phyloP scores from a whole-genome alignment of 805 yeast genomes.

The Cyberlindnera xishuangbannaensis region DNA sequence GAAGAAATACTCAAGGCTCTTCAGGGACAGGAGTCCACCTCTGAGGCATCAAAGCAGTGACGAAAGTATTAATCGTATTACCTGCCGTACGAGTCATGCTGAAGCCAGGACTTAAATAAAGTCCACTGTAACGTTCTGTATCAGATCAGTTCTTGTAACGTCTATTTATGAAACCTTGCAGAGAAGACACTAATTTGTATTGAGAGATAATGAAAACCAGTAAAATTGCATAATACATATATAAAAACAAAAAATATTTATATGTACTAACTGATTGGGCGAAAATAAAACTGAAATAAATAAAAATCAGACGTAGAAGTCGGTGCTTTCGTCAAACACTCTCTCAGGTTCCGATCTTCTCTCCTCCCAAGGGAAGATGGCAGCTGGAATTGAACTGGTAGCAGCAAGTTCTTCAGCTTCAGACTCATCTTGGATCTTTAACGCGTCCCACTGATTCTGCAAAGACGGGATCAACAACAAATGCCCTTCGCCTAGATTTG shows the following conservation, averaged over 20 bases:
- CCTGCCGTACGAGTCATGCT: too few relatives aligned
- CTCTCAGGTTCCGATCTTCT: slow-evolving; percentile 13
- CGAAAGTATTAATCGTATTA: too few relatives aligned
- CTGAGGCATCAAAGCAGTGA: too few relatives aligned
- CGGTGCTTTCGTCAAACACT: slow-evolving; percentile 13
- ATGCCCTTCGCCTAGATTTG: slow-evolving; percentile 13
- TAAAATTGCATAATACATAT: not conserved
- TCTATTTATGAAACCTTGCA: too few relatives aligned
- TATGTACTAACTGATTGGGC: too few relatives aligned
- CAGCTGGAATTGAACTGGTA: slow-evolving; percentile 1
- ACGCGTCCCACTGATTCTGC: slow-evolving; percentile 12
- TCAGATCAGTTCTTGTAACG: too few relatives aligned
- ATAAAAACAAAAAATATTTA: not conserved
- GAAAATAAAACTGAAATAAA: too few relatives aligned
- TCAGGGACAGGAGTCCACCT: not conserved
- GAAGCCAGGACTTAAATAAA: too few relatives aligned
- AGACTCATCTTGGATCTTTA: slow-evolving; percentile 3
- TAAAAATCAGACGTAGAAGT: slow-evolving; percentile 11
- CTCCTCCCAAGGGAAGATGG: slow-evolving; percentile 26
- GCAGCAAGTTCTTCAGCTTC: slow-evolving; percentile 1
- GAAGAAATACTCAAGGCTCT: slow-evolving; percentile 32
- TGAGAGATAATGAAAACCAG: not conserved
- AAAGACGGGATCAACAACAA: slow-evolving; percentile 8
- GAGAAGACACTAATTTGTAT: not conserved
- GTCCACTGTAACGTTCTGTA: too few relatives aligned